Evolutionary conservation across 192 early-diverging fungal species (phyloP), one percentile per base, ranked within the genome.

Genomic region (Backusella circina): DNA sequence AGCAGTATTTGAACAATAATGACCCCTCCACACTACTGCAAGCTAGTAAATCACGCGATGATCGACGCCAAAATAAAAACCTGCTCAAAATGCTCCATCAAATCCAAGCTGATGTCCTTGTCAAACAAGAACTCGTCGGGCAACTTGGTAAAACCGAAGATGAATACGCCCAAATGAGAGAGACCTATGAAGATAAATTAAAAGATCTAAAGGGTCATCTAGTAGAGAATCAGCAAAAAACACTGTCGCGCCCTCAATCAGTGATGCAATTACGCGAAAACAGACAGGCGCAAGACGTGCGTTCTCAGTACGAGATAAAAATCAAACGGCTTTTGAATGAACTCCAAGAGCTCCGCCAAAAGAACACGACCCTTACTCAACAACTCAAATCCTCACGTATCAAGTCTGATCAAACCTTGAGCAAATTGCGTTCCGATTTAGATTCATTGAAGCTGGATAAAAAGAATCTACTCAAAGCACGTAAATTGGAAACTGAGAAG

Each of bases 381-480:
- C 57, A 82, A 15, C 77, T 81, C 16, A 77, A 83, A 1, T 74
- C 75, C 7, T 72, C 80, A 21, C 82, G 86, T n/a, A 76, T 54
- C 23, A 70, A 88, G 39, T 80, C 86, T n/a, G 91, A 92, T 50
- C 84, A 79, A 23, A 76, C 90, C 3, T 83, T 90, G 8, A 79
- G 84, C 35, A 85, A 84, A 12, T 80, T 93, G 64, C 84, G 86
- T 44, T 75, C 80, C 6, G 90, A 88, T 5, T 86, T 95, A 38
- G 87, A 91, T 54, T 77, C 84, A 15, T 81, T 93, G 39, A 92
- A 91, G 77, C 76, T 84, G n/a, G 94, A 95, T 77, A 95, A 95
- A 70, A 76, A 90, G 32, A 83, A 87, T 26, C 87, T 94, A 83
- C 67, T 91, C 64, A 91, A 88, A 72, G 82, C 89, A 10, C 88